These are phyloP conservation scores for Mycena sp. DNA, from an alignment of 1,284 basidiomycete genomes.

Conservation along the genomic window DNA sequence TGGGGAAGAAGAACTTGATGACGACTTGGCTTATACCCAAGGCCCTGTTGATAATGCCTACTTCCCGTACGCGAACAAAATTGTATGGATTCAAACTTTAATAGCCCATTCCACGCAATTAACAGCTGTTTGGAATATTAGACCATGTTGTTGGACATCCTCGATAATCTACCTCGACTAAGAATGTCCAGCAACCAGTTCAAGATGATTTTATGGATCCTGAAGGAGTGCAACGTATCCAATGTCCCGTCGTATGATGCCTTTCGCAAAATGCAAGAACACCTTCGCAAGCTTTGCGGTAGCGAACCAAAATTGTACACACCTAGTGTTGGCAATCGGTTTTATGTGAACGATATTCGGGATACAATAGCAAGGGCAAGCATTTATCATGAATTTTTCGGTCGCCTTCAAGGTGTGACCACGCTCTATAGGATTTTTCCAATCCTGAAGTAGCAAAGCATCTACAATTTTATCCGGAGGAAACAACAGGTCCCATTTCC, in stretches of 20 bases:
- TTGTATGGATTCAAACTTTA: neutral
- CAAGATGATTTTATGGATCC: neutral
- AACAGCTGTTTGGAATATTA: too few relatives aligned
- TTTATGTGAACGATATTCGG: neutral
- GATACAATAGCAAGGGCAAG: too few relatives aligned
- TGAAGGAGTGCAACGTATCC: neutral
- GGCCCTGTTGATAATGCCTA: neutral
- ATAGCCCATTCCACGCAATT: too few relatives aligned
- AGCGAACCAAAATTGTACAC: neutral
- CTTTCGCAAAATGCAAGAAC: neutral
- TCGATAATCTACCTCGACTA: neutral
- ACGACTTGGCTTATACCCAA: neutral
- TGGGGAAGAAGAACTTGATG: neutral
- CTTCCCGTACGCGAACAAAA: neutral
- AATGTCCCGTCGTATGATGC: neutral
- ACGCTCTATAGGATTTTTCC: neutral
- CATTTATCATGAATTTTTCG: neutral
- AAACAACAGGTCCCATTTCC: constrained; percentile 28
- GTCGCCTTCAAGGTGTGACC: neutral
- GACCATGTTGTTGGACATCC: neutral
- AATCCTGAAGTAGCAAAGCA: neutral
- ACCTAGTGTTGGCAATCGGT: neutral
- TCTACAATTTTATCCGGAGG: constrained; percentile 37
- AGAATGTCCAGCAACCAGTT: neutral
- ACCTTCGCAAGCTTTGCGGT: neutral